These are phyloP conservation scores for Botryotinia narcissicola DNA, from an alignment of 2,329 filamentous ascomycete species.

Conservation along the genomic window DNA sequence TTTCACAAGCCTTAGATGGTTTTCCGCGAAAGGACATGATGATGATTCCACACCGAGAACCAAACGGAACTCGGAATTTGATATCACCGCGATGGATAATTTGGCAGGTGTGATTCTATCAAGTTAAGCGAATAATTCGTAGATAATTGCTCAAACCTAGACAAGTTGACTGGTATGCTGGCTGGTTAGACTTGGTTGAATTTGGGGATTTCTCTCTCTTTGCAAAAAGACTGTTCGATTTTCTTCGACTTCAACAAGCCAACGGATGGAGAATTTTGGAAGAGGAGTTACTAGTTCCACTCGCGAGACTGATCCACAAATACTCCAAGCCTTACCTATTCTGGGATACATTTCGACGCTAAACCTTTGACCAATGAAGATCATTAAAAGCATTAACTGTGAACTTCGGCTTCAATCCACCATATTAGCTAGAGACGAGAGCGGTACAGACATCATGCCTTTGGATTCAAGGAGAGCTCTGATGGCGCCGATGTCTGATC, in stretches of 20 bases:
- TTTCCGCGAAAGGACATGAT: slow-evolving; percentile 21
- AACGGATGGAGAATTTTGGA: neutral
- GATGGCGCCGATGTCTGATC: neutral
- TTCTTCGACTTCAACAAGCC: neutral
- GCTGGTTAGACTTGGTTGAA: neutral
- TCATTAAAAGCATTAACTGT: neutral
- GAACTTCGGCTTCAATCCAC: neutral
- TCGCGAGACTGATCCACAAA: neutral
- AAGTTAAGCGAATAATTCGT: neutral
- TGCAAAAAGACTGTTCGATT: neutral
- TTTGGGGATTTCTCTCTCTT: neutral
- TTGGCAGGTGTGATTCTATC: neutral
- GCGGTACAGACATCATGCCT: neutral
- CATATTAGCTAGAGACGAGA: neutral
- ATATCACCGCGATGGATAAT: neutral
- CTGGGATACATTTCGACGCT: slow-evolving; percentile 1
- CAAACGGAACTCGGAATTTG: neutral
- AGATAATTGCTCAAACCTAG: neutral
- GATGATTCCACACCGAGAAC: neutral
- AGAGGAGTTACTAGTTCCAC: neutral
- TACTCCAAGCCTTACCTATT: neutral
- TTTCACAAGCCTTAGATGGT: slow-evolving; percentile 26
- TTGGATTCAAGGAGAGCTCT: neutral
- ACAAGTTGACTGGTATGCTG: neutral
- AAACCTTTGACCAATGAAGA: neutral